A percentile compares a stretch with the other conserved stretches of the same genome.
phyloP scores from a whole-genome alignment of 768 basidiomycete species.

The Tricholoma saponaceum region DNA sequence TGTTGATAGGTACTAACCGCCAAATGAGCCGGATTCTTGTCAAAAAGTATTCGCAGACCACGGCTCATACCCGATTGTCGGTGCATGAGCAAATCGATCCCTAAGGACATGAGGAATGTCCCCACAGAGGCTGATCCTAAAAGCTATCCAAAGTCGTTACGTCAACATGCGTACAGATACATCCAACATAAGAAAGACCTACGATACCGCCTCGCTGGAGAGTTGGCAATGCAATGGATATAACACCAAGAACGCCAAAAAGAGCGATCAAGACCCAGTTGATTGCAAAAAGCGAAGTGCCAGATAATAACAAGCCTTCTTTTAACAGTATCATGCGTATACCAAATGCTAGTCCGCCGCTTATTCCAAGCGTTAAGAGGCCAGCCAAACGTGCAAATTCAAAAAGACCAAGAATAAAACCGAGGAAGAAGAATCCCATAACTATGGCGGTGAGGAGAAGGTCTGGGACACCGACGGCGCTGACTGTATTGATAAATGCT shows the following conservation, averaged over 20 bases:
- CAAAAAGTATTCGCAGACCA: constrained; percentile 60
- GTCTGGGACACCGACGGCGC: constrained; percentile 47
- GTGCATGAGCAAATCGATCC: constrained; percentile 52
- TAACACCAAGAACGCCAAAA: constrained; percentile 38
- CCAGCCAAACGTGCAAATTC: constrained; percentile 46
- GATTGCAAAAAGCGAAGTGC: constrained; percentile 25
- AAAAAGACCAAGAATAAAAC: constrained; percentile 52
- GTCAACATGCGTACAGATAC: background rate
- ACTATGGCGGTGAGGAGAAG: constrained; percentile 44
- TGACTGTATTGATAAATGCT: constrained; percentile 54
- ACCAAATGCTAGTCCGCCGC: constrained; percentile 56
- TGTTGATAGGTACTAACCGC: constrained; percentile 32
- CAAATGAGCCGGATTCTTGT: constrained; percentile 55
- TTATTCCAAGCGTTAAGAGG: constrained; percentile 40
- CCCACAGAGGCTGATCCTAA: constrained; percentile 52
- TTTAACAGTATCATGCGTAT: constrained; percentile 51
- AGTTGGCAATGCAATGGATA: constrained; percentile 33
- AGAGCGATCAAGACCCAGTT: constrained; percentile 54
- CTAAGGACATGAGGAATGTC: constrained; percentile 55
- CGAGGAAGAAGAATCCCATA: constrained; percentile 44
- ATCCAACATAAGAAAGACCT: constrained; percentile 20
- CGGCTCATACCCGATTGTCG: constrained; percentile 59
- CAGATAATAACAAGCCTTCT: constrained; percentile 42
- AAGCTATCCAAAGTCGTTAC: background rate
- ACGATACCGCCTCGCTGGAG: constrained; percentile 49